phyloP scores from a whole-genome alignment of 768 basidiomycete species.

The Russula brevipes region DNA sequence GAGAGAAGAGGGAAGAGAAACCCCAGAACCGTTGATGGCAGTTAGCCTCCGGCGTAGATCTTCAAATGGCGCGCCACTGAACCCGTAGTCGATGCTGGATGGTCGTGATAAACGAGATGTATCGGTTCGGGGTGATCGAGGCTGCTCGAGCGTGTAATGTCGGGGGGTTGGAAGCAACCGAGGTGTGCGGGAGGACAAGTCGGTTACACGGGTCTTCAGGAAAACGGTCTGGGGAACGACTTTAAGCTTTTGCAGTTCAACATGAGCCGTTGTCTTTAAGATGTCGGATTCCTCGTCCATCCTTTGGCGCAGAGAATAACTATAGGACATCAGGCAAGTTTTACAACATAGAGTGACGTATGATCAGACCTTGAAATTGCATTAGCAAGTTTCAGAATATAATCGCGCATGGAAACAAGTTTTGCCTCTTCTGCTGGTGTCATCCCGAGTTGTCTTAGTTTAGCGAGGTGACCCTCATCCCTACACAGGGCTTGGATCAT shows the following conservation, averaged over 20 bases:
- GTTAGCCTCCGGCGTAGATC: conserved; percentile 73
- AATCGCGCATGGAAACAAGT: conserved; percentile 82
- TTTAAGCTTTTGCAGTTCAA: conserved; percentile 81
- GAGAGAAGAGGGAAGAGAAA: conserved; percentile 49
- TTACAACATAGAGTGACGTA: background rate
- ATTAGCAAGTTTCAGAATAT: conserved; percentile 77
- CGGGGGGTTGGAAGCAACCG: conserved; percentile 38
- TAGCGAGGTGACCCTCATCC: conserved; percentile 69
- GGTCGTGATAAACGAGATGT: conserved; percentile 47
- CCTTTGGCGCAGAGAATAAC: conserved; percentile 62
- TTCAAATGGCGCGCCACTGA: conserved; percentile 59
- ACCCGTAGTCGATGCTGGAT: conserved; percentile 44
- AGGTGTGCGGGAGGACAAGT: conserved; percentile 36
- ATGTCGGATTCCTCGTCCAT: conserved; percentile 59
- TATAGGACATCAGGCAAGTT: conserved; percentile 29
- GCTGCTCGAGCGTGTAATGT: conserved; percentile 36
- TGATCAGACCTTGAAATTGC: conserved; percentile 56
- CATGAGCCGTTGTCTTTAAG: conserved; percentile 57
- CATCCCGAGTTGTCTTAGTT: conserved; percentile 87
- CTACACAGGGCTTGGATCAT: conserved; percentile 38
- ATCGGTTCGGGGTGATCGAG: conserved; percentile 43
- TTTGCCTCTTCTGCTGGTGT: conserved; percentile 75
- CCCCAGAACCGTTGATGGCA: conserved; percentile 65
- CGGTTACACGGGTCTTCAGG: conserved; percentile 52
- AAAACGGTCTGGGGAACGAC: conserved; percentile 92